A percentile compares a stretch with the other conserved stretches of the same genome.
Evolutionary conservation across 768 basidiomycete genomes (phyloP).

Genomic region (Suillus subalutaceus): DNA sequence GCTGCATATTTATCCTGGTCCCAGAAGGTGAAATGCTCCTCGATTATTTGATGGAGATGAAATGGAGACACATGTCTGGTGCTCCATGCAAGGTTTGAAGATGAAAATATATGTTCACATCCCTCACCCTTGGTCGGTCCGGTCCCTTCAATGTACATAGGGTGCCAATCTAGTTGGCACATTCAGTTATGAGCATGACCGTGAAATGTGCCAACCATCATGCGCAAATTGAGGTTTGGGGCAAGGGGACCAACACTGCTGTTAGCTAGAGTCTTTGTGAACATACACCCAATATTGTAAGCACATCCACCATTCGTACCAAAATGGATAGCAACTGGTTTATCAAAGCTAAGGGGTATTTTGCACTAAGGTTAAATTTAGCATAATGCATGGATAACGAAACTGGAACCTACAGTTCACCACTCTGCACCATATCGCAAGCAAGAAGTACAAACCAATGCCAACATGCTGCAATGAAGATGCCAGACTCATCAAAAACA

Average conservation of each 20-base stretch:
- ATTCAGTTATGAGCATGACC: constrained; percentile 31
- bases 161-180: constrained; percentile 33
- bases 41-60: constrained; percentile 16
- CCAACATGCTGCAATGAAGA: not conserved
- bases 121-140: constrained; percentile 10
- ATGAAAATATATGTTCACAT: constrained; percentile 12
- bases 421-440: not conserved
- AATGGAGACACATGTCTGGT: constrained; percentile 1
- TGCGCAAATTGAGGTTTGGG: constrained; percentile 1
- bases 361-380: constrained; percentile 13
- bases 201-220: constrained; percentile 22
- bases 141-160: constrained; percentile 21
- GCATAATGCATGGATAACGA: not conserved
- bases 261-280: constrained; percentile 19
- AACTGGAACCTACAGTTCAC: constrained; percentile 1
- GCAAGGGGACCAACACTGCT: constrained; percentile 15
- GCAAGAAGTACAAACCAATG: not conserved
- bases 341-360: constrained; percentile 26
- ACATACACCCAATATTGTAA: constrained; percentile 31
- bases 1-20: constrained; percentile 23
- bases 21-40: constrained; percentile 23
- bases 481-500: no score
- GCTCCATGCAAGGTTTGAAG: constrained; percentile 10
- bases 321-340: constrained; percentile 16
- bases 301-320: constrained; percentile 18